Conservation (phyloP, 2,329 filamentous ascomycete species). For the Chrysosporium queenslandicum region DNA sequence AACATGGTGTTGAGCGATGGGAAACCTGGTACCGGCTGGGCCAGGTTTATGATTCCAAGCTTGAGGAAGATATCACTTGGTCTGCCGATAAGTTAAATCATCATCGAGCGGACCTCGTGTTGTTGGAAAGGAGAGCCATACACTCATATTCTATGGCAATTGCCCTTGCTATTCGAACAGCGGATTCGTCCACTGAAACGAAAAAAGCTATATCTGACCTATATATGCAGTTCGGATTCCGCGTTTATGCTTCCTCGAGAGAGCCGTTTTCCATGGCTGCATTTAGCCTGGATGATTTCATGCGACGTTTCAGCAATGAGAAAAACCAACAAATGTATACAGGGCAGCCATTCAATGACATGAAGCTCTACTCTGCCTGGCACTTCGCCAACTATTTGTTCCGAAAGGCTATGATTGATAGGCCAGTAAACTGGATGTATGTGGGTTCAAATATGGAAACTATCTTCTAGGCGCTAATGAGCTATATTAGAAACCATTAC, state of each 20-base stretch:
- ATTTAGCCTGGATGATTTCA: constrained; percentile 52
- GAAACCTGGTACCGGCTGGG: constrained; percentile 83
- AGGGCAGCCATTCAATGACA: constrained; percentile 46
- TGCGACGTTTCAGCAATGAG: constrained; percentile 50
- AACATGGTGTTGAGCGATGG: constrained; percentile 73
- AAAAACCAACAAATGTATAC: constrained; percentile 48
- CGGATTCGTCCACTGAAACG: constrained; percentile 46
- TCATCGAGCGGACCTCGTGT: constrained; percentile 61
- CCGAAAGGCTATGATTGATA: constrained; percentile 48
- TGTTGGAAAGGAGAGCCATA: constrained; percentile 67
- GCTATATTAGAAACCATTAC: constrained; percentile 47
- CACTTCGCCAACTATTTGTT: constrained; percentile 55
- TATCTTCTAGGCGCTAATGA: constrained; percentile 19
- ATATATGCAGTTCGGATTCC: constrained; percentile 58
- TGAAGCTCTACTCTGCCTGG: constrained; percentile 54
- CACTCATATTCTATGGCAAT: constrained; percentile 69
- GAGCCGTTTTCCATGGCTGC: constrained; percentile 59
- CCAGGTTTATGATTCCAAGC: constrained; percentile 76
- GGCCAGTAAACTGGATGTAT: constrained; percentile 54
- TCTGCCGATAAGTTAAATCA: constrained; percentile 86
- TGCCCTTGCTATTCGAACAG: constrained; percentile 49
- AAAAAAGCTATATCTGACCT: constrained; percentile 52
- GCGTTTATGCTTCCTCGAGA: constrained; percentile 58
- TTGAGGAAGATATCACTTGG: constrained; percentile 82
- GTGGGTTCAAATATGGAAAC: constrained; percentile 22